These are phyloP conservation scores for Mycena vulgaris DNA, from an alignment of 768 basidiomycete genomes.

Conservation along the genomic window DNA sequence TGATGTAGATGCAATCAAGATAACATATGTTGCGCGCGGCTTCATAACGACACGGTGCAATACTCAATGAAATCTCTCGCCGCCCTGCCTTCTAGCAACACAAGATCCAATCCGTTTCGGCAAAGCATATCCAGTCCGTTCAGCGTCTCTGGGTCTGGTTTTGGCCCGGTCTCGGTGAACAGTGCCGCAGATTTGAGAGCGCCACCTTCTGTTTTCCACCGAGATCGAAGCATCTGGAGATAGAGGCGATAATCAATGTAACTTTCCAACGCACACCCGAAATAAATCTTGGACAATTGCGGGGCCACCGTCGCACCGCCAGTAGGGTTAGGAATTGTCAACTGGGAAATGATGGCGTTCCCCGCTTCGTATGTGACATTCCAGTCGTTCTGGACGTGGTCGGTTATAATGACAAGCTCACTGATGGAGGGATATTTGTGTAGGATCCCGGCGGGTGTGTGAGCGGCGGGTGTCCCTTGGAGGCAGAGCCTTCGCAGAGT, in stretches of 20 bases:
- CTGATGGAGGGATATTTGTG: not conserved
- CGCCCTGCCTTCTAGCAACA: too few relatives aligned
- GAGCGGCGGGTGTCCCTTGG: not conserved
- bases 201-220: not conserved
- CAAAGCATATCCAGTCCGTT: not conserved
- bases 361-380: too few relatives aligned
- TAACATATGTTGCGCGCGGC: too few relatives aligned
- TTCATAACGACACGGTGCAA: too few relatives aligned
- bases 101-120: conserved; percentile 2
- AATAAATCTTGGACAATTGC: not conserved
- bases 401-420: not conserved
- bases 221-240: not conserved
- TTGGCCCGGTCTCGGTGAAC: not conserved
- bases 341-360: not conserved
- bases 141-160: not conserved
- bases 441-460: not conserved
- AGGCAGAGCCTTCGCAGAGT: not conserved
- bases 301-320: not conserved
- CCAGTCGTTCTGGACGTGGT: too few relatives aligned
- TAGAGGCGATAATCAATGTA: not conserved
- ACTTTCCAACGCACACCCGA: not conserved
- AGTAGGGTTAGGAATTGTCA: not conserved
- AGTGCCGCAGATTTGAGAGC: not conserved
- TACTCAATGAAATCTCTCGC: too few relatives aligned
- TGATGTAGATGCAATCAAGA: too few relatives aligned